These are phyloP conservation scores for Backusella circina DNA, from an alignment of 192 early-diverging fungal genomes.

Conservation along the genomic window DNA sequence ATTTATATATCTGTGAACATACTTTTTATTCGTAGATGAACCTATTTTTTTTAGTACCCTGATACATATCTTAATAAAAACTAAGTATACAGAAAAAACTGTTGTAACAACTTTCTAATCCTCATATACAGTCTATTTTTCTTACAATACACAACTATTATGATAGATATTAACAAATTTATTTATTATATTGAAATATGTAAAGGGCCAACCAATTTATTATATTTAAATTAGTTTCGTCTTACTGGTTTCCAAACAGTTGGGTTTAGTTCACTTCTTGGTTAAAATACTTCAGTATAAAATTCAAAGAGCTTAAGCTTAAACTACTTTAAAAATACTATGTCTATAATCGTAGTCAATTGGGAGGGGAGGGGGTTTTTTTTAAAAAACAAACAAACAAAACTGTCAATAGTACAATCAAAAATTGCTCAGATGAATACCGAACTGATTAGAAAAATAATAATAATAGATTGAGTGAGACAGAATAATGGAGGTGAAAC, in stretches of 20 bases:
- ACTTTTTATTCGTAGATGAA: neutral
- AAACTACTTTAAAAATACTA: neutral
- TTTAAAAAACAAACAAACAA: neutral
- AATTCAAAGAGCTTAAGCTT: neutral
- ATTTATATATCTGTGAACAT: neutral
- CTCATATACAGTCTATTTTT: neutral
- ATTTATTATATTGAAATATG: neutral
- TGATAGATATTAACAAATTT: neutral
- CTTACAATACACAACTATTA: neutral
- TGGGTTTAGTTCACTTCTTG: neutral
- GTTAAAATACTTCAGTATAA: neutral
- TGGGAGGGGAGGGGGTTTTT: too few relatives aligned
- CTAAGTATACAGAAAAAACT: neutral
- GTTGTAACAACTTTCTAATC: slow-evolving; percentile 1
- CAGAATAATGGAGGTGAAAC: neutral
- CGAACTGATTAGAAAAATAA: neutral
- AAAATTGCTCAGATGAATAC: neutral
- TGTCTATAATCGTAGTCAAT: neutral
- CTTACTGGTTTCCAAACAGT: neutral
- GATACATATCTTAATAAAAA: neutral
- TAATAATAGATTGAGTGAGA: neutral
- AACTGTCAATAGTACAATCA: neutral
- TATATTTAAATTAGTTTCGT: neutral
- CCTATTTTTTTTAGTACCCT: neutral
- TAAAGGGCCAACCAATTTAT: neutral